Evolutionary conservation across 257 asterid genomes (phyloP).

Genomic region (Solanum bukasovii): DNA sequence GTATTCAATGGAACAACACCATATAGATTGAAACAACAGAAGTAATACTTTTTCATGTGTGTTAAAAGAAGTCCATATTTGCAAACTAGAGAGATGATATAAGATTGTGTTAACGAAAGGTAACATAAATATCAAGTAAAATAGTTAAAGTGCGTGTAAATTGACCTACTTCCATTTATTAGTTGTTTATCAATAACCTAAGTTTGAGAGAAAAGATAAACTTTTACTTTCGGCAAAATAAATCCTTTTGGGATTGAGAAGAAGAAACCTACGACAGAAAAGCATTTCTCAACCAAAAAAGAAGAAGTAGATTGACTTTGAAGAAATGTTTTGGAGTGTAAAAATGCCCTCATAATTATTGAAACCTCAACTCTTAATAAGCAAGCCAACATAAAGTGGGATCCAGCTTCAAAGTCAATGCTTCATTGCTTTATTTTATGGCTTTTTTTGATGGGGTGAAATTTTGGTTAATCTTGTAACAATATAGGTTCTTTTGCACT

Average conservation of each 20-base stretch:
- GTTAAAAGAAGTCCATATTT: neutral
- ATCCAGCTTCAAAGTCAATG: conserved; percentile 2
- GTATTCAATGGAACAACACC: neutral
- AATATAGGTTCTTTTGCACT: neutral
- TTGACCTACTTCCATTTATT: neutral
- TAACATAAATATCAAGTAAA: neutral
- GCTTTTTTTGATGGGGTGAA: neutral
- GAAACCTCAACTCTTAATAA: neutral
- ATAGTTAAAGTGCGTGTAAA: neutral
- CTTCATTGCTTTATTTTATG: neutral
- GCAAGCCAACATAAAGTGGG: neutral
- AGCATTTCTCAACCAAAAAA: neutral
- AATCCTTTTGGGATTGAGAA: neutral
- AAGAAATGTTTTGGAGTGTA: conserved; percentile 1
- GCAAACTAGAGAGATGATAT: neutral
- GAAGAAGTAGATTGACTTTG: neutral
- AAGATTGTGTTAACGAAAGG: neutral
- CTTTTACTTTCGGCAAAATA: neutral
- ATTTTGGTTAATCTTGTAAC: neutral
- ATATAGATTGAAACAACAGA: neutral
- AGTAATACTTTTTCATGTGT: neutral
- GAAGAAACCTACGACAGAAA: neutral
- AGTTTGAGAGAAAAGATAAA: neutral
- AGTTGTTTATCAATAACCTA: neutral
- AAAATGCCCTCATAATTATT: neutral